Evolutionary conservation across 352 stramenopile genomes (phyloP), one percentile per base, ranked within the genome.

Genomic region (Albugo candida): DNA sequence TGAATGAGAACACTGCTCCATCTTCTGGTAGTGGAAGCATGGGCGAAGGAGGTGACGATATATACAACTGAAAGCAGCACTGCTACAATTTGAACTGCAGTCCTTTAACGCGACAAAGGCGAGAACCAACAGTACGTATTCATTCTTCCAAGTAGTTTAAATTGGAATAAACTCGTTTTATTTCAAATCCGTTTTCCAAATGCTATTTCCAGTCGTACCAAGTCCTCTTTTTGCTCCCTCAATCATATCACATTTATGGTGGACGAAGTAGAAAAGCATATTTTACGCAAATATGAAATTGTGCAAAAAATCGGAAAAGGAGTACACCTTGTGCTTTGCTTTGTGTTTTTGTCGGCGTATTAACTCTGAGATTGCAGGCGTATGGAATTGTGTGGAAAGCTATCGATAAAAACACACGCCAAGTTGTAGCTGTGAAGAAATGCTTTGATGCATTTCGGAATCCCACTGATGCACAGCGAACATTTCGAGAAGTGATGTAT

Each of bases 331-430:
- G 13, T 20, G 8, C 34, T 41, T 21, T 31, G n/a, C 20, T 31
- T 37, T 48, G 1, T 18, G 16, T 52, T 24, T 11, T 39, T 48
- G 13, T 24, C 24, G 3, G 24, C 3, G 24, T 8, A 31, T 8
- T 31, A 31, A 31, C 24, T 31, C 13, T 51, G 21, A 36, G 20
- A 19, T 19, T 17, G 13, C 5, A 94, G 75, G 87, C 84, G 5
- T 97, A 97, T 49, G 92, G 93, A 17, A 92, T 97, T 45, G 92
- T 97, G 36, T 97, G 86, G 85, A 97, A 96, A 60, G 92, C 88
- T n/a, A 83, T 94, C 45, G 84, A 97, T 56, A 95, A 96, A 59
- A 77, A 82, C 55, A 82, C 70, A 39, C 66, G 81, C 10, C 64
- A 91, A 48, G 73, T 92, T 13, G 81, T 97, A 13, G 93, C 91